Conservation (phyloP, 768 basidiomycete genomes). For the Lentinula sp. region DNA sequence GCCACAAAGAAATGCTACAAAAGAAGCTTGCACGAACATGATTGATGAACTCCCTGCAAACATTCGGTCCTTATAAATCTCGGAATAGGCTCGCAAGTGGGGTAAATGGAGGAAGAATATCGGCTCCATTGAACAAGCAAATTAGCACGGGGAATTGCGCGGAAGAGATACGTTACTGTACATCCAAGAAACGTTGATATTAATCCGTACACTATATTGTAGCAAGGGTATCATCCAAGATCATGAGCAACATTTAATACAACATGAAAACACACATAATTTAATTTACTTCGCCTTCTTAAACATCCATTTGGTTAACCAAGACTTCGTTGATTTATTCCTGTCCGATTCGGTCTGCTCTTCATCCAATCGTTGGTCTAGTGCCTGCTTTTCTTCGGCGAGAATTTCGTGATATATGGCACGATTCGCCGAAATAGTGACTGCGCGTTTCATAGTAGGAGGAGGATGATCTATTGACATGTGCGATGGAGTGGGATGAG, state of each 20-base stretch:
- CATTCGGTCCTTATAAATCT: background rate
- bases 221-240: background rate
- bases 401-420: slow-evolving; percentile 66
- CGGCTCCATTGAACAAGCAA: background rate
- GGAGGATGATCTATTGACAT: slow-evolving; percentile 24
- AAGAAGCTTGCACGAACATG: slow-evolving; percentile 3
- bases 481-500: slow-evolving; percentile 29
- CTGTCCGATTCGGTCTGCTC: slow-evolving; percentile 49
- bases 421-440: slow-evolving; percentile 49
- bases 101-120: background rate
- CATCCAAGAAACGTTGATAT: background rate
- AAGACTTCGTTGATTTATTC: slow-evolving; percentile 41
- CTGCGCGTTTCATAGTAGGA: slow-evolving; percentile 20
- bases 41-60: background rate
- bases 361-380: slow-evolving; percentile 44
- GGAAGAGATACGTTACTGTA: background rate
- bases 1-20: slow-evolving; percentile 11
- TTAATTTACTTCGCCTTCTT: slow-evolving; percentile 20
- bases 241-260: background rate
- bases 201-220: background rate
- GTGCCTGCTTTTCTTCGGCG: slow-evolving; percentile 60
- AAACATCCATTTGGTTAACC: slow-evolving; percentile 68
- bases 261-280: background rate
- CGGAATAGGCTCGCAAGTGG: background rate
- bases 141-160: slow-evolving; percentile 16